Conservation (phyloP, 345 rosid genomes). For the Hibiscus mutabilis region DNA sequence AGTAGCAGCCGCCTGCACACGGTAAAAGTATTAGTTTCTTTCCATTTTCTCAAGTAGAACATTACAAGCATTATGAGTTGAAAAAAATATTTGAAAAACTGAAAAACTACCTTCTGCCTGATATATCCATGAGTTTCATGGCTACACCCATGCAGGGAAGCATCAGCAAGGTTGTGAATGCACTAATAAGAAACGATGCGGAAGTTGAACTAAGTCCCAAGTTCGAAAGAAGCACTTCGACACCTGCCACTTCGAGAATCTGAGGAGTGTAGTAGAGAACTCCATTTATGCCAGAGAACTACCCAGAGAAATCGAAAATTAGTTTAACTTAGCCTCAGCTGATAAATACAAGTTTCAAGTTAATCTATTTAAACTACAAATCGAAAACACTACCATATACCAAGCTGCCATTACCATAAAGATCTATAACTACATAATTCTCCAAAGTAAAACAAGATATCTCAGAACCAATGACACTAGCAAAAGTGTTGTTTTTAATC, state of each 20-base stretch:
- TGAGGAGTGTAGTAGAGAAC: slow-evolving; percentile 98
- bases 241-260: slow-evolving; percentile 54
- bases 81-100: too few relatives aligned
- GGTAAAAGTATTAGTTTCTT: neutral
- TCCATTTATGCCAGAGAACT: slow-evolving; percentile 97
- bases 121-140: slow-evolving; percentile 88
- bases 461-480: too few relatives aligned
- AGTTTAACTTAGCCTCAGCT: neutral
- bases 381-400: too few relatives aligned
- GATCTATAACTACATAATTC: too few relatives aligned
- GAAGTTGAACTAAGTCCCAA: slow-evolving; percentile 57
- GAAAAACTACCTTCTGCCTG: slow-evolving; percentile 72
- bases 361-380: too few relatives aligned
- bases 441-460: too few relatives aligned
- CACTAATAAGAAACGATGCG: slow-evolving; percentile 88
- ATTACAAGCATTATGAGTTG: neutral
- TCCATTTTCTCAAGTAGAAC: neutral
- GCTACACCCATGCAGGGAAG: slow-evolving; percentile 63
- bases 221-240: slow-evolving; percentile 57
- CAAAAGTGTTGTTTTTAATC: too few relatives aligned
- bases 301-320: slow-evolving; percentile 12
- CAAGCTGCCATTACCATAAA: too few relatives aligned
- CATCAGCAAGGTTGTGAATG: slow-evolving; percentile 77
- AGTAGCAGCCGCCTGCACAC: slow-evolving; percentile 69
- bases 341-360: too few relatives aligned